Evolutionary conservation across 495 filamentous ascomycete genomes (phyloP).

Genomic region (Penicillium pancosmium): DNA sequence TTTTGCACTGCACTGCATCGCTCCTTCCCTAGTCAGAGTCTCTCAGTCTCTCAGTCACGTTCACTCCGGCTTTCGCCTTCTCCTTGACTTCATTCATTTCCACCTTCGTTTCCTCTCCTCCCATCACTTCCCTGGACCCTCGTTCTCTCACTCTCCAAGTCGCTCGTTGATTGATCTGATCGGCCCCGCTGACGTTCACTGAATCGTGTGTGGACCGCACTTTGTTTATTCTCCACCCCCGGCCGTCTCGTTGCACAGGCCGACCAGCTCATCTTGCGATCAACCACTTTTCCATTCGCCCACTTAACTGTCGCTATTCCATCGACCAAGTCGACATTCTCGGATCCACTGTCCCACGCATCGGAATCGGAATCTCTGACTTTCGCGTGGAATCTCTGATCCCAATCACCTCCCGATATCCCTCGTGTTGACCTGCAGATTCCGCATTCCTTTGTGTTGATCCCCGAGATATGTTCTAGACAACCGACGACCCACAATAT

Average conservation of each 20-base stretch:
- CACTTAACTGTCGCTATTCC: not conserved
- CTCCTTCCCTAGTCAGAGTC: not conserved
- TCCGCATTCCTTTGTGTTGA: not conserved
- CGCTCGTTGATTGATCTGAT: conserved; percentile 13
- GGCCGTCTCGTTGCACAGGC: conserved; percentile 30
- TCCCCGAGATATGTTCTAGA: conserved; percentile 4
- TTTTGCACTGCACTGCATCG: not conserved
- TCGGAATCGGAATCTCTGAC: not conserved
- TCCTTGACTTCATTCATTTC: not conserved
- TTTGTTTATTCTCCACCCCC: conserved; percentile 39
- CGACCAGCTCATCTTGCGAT: conserved; percentile 23
- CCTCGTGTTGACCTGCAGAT: not conserved
- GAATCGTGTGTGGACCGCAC: conserved; percentile 20
- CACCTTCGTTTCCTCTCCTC: not conserved
- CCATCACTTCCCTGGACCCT: not conserved
- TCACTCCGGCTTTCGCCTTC: not conserved
- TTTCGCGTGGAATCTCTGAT: not conserved
- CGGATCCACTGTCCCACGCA: not conserved
- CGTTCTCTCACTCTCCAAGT: not conserved
- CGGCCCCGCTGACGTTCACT: conserved; percentile 6
- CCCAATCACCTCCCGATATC: not conserved
- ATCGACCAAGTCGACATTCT: not conserved
- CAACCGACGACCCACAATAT: conserved; percentile 5
- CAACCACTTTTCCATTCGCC: conserved; percentile 2
- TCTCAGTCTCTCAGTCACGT: not conserved